These are phyloP conservation scores for Austropuccinia psidii DNA, from an alignment of 1,284 basidiomycete genomes.

Conservation along the genomic window DNA sequence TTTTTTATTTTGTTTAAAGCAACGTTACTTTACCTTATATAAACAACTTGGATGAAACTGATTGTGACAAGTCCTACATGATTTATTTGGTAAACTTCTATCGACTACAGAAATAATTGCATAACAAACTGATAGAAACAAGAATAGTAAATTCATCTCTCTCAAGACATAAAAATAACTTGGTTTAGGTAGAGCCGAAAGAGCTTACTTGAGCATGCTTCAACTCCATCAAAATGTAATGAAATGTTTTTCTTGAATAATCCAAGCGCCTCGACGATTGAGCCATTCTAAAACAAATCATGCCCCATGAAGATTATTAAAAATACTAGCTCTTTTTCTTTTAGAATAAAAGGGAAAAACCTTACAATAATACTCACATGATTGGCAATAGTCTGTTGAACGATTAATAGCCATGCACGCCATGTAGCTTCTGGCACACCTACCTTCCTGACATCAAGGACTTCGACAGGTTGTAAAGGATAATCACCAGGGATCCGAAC, in stretches of 20 bases:
- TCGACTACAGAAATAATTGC: conserved; percentile 91
- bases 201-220: conserved; percentile 70
- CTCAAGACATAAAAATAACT: background rate
- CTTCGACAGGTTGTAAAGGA: conserved; percentile 80
- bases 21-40: conserved; percentile 59
- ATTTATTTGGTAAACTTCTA: conserved; percentile 76
- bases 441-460: conserved; percentile 72
- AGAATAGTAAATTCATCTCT: background rate
- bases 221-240: conserved; percentile 84
- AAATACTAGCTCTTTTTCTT: background rate
- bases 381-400: conserved; percentile 82
- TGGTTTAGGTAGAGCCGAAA: background rate
- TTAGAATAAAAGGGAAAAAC: background rate
- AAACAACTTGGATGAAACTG: conserved; percentile 86
- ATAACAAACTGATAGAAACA: conserved; percentile 46
- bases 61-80: conserved; percentile 71
- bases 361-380: conserved; percentile 60
- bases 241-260: conserved; percentile 92
- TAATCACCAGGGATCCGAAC: conserved; percentile 81
- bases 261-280: conserved; percentile 80
- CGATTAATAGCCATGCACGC: conserved; percentile 86
- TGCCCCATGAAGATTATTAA: background rate
- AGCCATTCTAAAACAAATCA: conserved; percentile 62
- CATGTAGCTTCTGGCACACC: conserved; percentile 85
- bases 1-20: background rate